Conservation (phyloP, 169 alveolate genomes). For the Plasmodium ovale region DNA sequence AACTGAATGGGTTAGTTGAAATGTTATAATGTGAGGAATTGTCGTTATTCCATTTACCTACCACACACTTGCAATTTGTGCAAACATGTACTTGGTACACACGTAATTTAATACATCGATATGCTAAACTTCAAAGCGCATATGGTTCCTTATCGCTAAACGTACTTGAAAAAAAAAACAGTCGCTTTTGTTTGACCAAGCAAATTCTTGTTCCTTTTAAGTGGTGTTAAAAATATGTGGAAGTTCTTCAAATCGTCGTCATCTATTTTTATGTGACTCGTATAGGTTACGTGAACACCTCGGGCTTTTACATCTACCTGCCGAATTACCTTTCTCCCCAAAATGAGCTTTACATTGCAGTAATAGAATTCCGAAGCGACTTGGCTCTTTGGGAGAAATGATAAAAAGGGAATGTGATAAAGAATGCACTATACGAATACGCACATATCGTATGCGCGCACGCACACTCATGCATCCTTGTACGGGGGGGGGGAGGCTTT, state of each 20-base stretch:
- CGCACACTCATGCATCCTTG: not conserved
- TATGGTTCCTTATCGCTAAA: too few relatives aligned
- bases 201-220: slow-evolving; percentile 26
- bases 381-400: not conserved
- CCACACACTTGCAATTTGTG: too few relatives aligned
- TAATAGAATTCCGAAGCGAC: slow-evolving; percentile 24
- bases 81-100: too few relatives aligned
- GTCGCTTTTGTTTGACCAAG: slow-evolving; percentile 63
- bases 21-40: too few relatives aligned
- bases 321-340: slow-evolving; percentile 29
- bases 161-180: slow-evolving; percentile 38
- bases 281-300: slow-evolving; percentile 40
- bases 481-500: not conserved
- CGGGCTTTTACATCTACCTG: slow-evolving; percentile 35
- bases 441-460: not conserved
- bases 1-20: too few relatives aligned
- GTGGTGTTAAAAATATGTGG: slow-evolving; percentile 48
- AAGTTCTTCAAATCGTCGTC: slow-evolving; percentile 28
- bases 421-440: not conserved
- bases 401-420: not conserved
- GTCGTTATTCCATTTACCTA: too few relatives aligned
- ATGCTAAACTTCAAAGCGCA: too few relatives aligned
- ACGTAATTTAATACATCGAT: too few relatives aligned
- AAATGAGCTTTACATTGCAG: slow-evolving; percentile 47
- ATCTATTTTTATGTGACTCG: slow-evolving; percentile 53